Evolutionary conservation across 768 basidiomycete genomes (phyloP), one percentile per base, ranked within the genome.

Genomic region (Kwoniella bestiolae): DNA sequence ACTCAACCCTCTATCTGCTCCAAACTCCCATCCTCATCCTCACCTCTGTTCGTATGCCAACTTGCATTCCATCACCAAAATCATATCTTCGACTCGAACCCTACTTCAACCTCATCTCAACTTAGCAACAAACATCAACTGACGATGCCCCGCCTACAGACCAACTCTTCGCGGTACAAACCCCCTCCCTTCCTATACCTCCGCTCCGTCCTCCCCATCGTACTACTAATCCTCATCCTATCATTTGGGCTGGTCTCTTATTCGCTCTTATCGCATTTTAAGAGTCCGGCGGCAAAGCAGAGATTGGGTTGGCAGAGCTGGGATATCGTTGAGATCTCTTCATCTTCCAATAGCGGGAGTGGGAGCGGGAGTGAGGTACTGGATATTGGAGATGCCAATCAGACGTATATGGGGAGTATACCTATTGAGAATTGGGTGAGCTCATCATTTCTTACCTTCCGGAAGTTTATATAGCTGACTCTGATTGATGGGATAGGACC

Each of bases 241-340:
- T 87, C 87, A 16, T 85, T 85, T 62, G 83, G 91, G 46, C 88
- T 94, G 59, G 86, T 87, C 1, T 90, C 88, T 77, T 82, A 91
- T 34, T 91, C 92, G 74, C 83, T 93, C 23, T 87, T 95, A 32
- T 90, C 92, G 73, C 90, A 91, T 77, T 91, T 90, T 52, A 41
- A 60, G 16, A 73, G 71, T 11, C 78, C 79, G 7, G 77, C 74
- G 1, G 44, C 34, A 14, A 77, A 85, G 14, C 90, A 92, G 73
- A 85, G 86, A 49, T 83, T 96, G 21, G 92, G 92, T 29, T 94
- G 92, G 92, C 92, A 94, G 73, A 85, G 89, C 6, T 95, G 91
- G 91, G 92, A 91, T 47, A 74, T 85, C 3, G 84, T 93, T 7
- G 62, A 57, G 57, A 60, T 66, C 65, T 49, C 41, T 70, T 28